phyloP scores from a whole-genome alignment of 179 eudicot species.

The Carnegiea gigantea region DNA sequence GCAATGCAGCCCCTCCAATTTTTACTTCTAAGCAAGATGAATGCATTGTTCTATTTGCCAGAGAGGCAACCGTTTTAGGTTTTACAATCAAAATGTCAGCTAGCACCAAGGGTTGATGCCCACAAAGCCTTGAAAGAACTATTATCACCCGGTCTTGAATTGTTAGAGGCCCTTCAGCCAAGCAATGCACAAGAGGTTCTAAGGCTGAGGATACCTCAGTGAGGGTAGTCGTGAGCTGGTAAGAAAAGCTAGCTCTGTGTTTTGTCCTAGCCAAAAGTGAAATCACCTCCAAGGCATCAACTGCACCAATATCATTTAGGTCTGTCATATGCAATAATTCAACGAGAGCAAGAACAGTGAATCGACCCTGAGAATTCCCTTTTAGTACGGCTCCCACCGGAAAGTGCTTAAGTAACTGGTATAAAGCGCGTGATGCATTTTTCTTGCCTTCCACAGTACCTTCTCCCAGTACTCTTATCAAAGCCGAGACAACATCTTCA shows the following conservation, averaged over 20 bases:
- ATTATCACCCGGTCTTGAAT: constrained; percentile 64
- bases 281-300: constrained; percentile 67
- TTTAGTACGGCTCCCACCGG: constrained; percentile 59
- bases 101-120: constrained; percentile 50
- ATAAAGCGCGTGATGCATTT: constrained; percentile 65
- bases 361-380: constrained; percentile 53
- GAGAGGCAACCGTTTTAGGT: constrained; percentile 49
- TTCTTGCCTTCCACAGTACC: constrained; percentile 71
- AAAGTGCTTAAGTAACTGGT: constrained; percentile 59
- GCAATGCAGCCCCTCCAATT: constrained; percentile 61
- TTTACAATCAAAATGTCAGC: constrained; percentile 51
- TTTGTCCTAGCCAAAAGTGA: constrained; percentile 57
- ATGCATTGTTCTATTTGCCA: constrained; percentile 56
- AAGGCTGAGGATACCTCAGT: constrained; percentile 61
- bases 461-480: constrained; percentile 55
- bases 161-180: constrained; percentile 53
- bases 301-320: constrained; percentile 51
- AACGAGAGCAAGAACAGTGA: constrained; percentile 61
- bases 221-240: constrained; percentile 52
- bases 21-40: constrained; percentile 60
- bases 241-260: constrained; percentile 40
- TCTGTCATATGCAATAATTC: constrained; percentile 58
- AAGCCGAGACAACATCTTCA: constrained; percentile 69
- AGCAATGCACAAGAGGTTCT: constrained; percentile 52
- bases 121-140: constrained; percentile 60